phyloP scores from a whole-genome alignment of 2,329 filamentous ascomycete genomes.

The Fusarium chaquense region DNA sequence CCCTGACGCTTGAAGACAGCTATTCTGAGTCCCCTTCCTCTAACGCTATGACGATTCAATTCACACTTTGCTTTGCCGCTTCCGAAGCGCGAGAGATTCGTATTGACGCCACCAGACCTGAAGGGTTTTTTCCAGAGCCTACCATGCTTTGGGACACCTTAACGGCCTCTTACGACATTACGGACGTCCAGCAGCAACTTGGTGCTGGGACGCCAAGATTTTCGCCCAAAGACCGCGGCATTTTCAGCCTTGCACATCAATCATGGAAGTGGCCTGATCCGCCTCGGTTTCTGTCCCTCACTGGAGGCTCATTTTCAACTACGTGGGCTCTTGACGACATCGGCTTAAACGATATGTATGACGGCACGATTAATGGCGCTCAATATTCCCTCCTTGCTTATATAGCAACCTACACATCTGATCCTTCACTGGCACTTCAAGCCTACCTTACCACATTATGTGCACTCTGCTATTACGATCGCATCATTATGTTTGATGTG shows the following conservation, averaged over 20 bases:
- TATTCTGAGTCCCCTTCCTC: background rate
- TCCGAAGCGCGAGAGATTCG: background rate
- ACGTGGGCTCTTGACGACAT: background rate
- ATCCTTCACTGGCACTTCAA: background rate
- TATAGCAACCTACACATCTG: background rate
- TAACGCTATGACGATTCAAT: background rate
- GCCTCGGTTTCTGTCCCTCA: background rate
- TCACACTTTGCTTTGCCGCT: background rate
- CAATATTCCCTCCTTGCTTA: background rate
- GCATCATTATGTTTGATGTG: background rate
- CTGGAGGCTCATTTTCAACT: background rate
- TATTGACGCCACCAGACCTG: background rate
- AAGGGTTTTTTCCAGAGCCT: background rate
- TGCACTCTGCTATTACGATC: background rate
- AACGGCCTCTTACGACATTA: background rate
- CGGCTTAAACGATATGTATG: background rate
- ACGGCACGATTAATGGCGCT: background rate
- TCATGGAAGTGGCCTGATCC: background rate
- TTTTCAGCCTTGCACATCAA: background rate
- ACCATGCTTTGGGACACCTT: background rate
- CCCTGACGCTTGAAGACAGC: background rate
- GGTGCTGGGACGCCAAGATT: background rate
- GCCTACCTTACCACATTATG: background rate
- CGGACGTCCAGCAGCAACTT: background rate
- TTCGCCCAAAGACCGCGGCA: background rate